Base-by-base conservation (phyloP, 495 filamentous ascomycete genomes). In the Rhypophila decipiens region DNA sequence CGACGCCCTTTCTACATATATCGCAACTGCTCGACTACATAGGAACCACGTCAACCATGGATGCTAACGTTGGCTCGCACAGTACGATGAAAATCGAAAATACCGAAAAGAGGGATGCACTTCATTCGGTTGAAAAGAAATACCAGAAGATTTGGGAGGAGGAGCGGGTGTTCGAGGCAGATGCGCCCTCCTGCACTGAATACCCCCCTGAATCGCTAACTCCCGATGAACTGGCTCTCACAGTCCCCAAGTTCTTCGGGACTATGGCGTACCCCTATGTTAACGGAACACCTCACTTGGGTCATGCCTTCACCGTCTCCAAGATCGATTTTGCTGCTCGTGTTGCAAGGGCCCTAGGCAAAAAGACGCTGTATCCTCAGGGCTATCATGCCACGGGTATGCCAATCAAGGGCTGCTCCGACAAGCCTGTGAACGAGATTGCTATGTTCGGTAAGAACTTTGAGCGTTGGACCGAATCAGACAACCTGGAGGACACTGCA, bases 361-460 rank as follows among this genome's bases (percentile, higher is more conserved):
- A 88, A 71, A 74, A 84, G 37, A 74, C 81, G 48, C 73, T 97
- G 37, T 96, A 91, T 66, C 93, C 93, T 43, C 80, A 87, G 39
- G 93, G 93, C 12, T 97, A 86, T 68, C 93, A 98, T 70, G 93
- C 88, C 69, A 96, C 93, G 0, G 93, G 93, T 60, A 90, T 98
- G 82, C 90, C 93, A 4, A 97, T 98, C 71, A 96, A 96, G 66
- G 90, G 93, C 3, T 95, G 86, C 60, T 90, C 93, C 21, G 93
- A 98, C 69, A 97, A 96, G 70, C 80, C 97, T 24, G 74, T 75
- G 39, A 84, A 90, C 43, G 93, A 98, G 61, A 79, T 95, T 13
- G 79, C 87, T 67, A 73, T 87, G 70, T 98, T 98, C 62, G 93
- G 93, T 19, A 67, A 83, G 60, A 79, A 87, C 57, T 98, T 98